Conservation (phyloP, 805 yeast species). For the Metschnikowia orientalis region DNA sequence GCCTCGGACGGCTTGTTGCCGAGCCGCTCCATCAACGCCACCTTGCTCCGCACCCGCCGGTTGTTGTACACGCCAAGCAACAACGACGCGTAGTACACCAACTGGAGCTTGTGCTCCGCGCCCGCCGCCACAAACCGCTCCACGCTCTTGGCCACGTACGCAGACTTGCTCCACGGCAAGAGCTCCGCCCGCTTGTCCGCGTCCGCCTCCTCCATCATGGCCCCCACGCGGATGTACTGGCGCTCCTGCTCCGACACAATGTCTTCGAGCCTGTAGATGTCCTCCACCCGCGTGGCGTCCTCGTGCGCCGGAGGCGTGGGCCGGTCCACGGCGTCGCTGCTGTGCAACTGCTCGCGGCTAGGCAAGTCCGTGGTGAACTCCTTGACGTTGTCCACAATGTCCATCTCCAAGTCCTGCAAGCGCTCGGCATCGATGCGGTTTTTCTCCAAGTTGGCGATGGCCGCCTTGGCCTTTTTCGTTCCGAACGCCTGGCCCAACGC, state of each 20-base stretch:
- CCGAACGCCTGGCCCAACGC: conserved; percentile 95
- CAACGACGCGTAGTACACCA: conserved; percentile 76
- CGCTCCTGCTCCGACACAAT: conserved; percentile 69
- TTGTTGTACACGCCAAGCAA: conserved; percentile 75
- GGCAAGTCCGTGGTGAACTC: conserved; percentile 71
- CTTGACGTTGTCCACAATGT: conserved; percentile 77
- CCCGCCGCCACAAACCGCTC: conserved; percentile 34
- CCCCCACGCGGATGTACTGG: conserved; percentile 56
- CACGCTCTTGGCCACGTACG: conserved; percentile 48
- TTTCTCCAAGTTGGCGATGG: conserved; percentile 72
- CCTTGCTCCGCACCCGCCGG: conserved; percentile 58
- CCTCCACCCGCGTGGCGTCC: conserved; percentile 79
- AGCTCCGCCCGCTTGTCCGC: conserved; percentile 47
- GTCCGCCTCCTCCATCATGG: conserved; percentile 51
- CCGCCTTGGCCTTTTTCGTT: conserved; percentile 92
- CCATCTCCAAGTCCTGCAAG: conserved; percentile 68
- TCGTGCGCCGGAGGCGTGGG: conserved; percentile 77
- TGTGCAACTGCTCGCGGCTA: conserved; percentile 56
- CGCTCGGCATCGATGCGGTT: conserved; percentile 84
- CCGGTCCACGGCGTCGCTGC: conserved; percentile 58
- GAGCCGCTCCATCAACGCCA: conserved; percentile 55
- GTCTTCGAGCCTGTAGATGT: conserved; percentile 68
- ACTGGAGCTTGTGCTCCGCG: conserved; percentile 56
- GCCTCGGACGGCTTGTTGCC: conserved; percentile 64
- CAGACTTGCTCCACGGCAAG: conserved; percentile 61